Evolutionary conservation across 257 asterid genomes (phyloP).

Genomic region (Petrea volubilis): DNA sequence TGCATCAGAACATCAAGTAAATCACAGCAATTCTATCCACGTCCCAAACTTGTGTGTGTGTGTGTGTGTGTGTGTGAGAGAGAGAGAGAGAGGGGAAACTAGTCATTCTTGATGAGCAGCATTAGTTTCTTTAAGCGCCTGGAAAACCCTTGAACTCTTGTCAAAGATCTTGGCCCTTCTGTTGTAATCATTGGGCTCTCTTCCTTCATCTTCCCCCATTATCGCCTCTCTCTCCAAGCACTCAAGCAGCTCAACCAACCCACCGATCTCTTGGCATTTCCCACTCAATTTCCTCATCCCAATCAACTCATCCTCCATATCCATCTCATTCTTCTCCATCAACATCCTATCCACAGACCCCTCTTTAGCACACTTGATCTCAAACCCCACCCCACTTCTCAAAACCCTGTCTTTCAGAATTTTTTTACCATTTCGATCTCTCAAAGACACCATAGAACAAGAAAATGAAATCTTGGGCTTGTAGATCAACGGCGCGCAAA

Average conservation of each 20-base stretch:
- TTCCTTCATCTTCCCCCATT: slow-evolving; percentile 85
- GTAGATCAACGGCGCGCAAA: not conserved
- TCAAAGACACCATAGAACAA: not conserved
- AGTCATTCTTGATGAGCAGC: not conserved
- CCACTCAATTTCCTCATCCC: slow-evolving; percentile 31
- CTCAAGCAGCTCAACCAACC: slow-evolving; percentile 65
- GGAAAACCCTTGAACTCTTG: slow-evolving; percentile 64
- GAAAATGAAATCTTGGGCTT: slow-evolving; percentile 6
- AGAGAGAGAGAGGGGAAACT: not conserved
- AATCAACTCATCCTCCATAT: slow-evolving; percentile 40
- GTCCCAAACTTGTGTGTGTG: no score
- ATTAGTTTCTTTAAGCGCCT: slow-evolving; percentile 55
- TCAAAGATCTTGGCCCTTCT: slow-evolving; percentile 76
- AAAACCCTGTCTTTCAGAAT: not conserved
- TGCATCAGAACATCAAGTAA: not conserved
- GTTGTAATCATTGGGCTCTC: slow-evolving; percentile 66
- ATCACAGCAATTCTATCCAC: no score
- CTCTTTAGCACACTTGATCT: slow-evolving; percentile 35
- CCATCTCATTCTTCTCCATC: slow-evolving; percentile 22
- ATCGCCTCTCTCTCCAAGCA: slow-evolving; percentile 86
- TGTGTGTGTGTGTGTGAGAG: no score
- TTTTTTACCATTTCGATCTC: not conserved
- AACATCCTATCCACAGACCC: slow-evolving; percentile 24
- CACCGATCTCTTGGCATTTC: slow-evolving; percentile 44
- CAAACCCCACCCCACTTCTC: slow-evolving; percentile 12